A percentile compares a stretch with the other conserved stretches of the same genome.
Conservation (phyloP, 805 yeast species). For the Sugiyamaella mastotermitis region DNA sequence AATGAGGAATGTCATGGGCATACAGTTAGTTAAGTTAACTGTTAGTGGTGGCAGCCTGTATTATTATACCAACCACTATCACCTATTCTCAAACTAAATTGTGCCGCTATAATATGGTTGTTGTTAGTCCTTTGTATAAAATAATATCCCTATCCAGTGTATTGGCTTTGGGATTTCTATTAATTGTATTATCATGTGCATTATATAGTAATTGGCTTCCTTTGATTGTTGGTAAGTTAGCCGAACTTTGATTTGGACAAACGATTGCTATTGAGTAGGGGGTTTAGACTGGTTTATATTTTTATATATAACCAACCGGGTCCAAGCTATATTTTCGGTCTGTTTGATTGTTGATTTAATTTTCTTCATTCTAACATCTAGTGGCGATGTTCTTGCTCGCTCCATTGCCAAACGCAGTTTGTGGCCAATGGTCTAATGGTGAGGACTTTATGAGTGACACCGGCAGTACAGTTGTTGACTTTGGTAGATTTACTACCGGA, state of each 20-base stretch:
- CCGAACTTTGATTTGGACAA: slow-evolving; percentile 11
- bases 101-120: slow-evolving; percentile 21
- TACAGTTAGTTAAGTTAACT: too few species aligned
- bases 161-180: slow-evolving; percentile 81
- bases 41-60: too few species aligned
- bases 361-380: too few species aligned
- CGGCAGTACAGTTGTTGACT: slow-evolving; percentile 53
- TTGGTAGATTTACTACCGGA: slow-evolving; percentile 76
- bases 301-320: too few species aligned
- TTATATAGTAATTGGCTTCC: slow-evolving; percentile 91
- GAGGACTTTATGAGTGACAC: slow-evolving; percentile 63
- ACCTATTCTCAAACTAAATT: too few species aligned
- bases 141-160: slow-evolving; percentile 72
- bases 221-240: slow-evolving; percentile 51
- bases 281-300: too few species aligned
- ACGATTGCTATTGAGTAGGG: neutral
- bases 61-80: too few species aligned
- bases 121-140: slow-evolving; percentile 60
- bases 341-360: neutral
- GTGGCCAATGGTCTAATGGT: slow-evolving; percentile 38
- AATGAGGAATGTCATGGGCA: too few species aligned
- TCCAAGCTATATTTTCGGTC: too few species aligned
- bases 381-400: slow-evolving; percentile 62
- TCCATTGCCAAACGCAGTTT: slow-evolving; percentile 63
- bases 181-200: slow-evolving; percentile 84